These are phyloP conservation scores for Abrus pulchellus DNA, from an alignment of 306 rosid species.

Conservation along the genomic window DNA sequence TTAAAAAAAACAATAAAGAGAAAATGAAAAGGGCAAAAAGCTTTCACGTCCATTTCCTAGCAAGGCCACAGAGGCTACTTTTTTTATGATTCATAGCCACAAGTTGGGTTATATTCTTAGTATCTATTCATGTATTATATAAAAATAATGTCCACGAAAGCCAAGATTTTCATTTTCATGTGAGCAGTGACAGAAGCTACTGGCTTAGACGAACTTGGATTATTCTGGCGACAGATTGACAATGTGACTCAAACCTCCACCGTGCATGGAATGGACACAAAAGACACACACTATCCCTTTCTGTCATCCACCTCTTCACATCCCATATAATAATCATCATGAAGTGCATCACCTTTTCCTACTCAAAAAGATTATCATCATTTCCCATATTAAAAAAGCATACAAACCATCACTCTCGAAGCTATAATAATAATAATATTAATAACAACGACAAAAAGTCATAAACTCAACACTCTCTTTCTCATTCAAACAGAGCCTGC, in stretches of 20 bases:
- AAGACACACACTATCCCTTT: not conserved
- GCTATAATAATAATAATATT: not conserved
- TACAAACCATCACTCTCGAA: not conserved
- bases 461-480: not conserved
- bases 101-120: conserved; percentile 48
- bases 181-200: conserved; percentile 43
- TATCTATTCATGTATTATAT: conserved; percentile 17
- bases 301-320: conserved; percentile 50
- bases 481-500: conserved; percentile 10
- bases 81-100: conserved; percentile 57
- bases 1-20: not conserved
- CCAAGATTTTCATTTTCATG: no score
- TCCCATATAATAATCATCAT: conserved; percentile 25
- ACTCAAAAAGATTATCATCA: not conserved
- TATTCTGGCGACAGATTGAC: conserved; percentile 37
- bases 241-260: conserved; percentile 44
- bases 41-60: conserved; percentile 42
- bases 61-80: conserved; percentile 9
- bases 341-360: conserved; percentile 12
- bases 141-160: conserved; percentile 41
- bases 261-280: conserved; percentile 43
- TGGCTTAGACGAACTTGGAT: conserved; percentile 1
- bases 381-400: not conserved
- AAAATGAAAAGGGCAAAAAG: conserved; percentile 9
- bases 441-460: not conserved